Conservation (phyloP, 179 eudicot genomes). For the Sideroxylon spinosum region DNA sequence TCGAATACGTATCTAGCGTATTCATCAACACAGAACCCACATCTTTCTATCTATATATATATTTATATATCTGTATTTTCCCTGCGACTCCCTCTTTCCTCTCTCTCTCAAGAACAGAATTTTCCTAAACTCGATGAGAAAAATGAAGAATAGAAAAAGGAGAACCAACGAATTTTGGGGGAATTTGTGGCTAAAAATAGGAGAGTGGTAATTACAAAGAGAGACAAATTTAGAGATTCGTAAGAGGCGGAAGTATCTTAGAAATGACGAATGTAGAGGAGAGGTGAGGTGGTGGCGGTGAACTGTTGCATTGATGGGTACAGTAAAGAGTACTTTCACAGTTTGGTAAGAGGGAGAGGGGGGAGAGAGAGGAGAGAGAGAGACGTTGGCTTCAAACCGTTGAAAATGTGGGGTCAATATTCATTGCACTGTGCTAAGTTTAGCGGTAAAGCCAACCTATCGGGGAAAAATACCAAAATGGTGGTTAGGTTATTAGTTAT, state of each 20-base stretch:
- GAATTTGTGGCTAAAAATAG: slow-evolving; percentile 3
- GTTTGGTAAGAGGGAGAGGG: neutral
- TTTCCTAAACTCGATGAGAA: too few species aligned
- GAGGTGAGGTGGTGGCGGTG: neutral
- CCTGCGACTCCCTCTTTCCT: neutral
- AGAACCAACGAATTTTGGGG: neutral
- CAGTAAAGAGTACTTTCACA: neutral
- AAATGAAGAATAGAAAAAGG: neutral
- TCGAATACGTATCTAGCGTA: neutral
- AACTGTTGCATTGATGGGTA: neutral
- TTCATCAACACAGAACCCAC: slow-evolving; percentile 2
- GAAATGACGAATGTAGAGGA: slow-evolving; percentile 11
- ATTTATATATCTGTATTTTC: neutral
- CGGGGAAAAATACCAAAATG: too few species aligned
- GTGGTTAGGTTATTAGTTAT: too few species aligned
- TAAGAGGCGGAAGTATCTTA: neutral
- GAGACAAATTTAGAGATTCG: slow-evolving; percentile 1
- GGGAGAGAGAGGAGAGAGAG: neutral
- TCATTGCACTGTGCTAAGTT: neutral
- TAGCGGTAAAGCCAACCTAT: slow-evolving; percentile 19
- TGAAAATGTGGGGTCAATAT: slow-evolving; percentile 24
- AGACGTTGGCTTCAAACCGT: slow-evolving; percentile 13
- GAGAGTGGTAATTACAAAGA: neutral
- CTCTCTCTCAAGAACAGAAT: neutral
- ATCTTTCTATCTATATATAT: neutral